Base-by-base conservation (phyloP, 139 green algal genomes). In the Coelastrella sp. region DNA sequence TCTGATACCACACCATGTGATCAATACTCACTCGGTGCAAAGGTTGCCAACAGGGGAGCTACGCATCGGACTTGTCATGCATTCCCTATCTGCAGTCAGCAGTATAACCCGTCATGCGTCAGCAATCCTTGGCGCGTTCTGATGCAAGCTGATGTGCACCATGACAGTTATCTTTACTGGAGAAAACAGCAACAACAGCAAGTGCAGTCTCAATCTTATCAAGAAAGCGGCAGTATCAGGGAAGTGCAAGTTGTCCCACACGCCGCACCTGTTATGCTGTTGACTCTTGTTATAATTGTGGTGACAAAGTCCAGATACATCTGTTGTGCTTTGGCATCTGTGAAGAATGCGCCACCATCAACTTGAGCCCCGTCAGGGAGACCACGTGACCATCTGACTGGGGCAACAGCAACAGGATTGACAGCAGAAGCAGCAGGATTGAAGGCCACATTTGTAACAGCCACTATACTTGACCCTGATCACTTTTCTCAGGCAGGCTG, bases 261-360 rank as follows among this genome's bases (percentile, higher is more conserved):
- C 4, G 75, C 11, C 11, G 94, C 77, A 5, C 93, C 92, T 57
- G 91, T 96, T 73, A 95, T 77, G 47, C 73, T 95, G 92, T 96
- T 97, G 16, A 83, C 57, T 4, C 95, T 83, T 8, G 32, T 71
- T n/a, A 95, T 86, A 0, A 96, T 3, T 5, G 54, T 83, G 0
- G 76, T 85, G 6, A 97, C 5, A 58, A 93, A 96, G 14, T 89
- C 90, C 0, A 74, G 60, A 89, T 94, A 97, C 71, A 96, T 91
- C 80, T 92, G 81, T 85, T 95, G 93, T 60, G 90, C 94, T 58
- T 66, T 73, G 0, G 4, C 5, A 23, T 74, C 59, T 23, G 5
- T 61, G 90, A 96, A 97, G 32, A 97, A 97, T 5, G 86, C 85
- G 10, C 75, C 66, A 22, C 85, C 78, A 20, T 68, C 5, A 10